These are phyloP conservation scores for Colletotrichum cereale DNA, from an alignment of 2,329 filamentous ascomycete species.

Conservation along the genomic window DNA sequence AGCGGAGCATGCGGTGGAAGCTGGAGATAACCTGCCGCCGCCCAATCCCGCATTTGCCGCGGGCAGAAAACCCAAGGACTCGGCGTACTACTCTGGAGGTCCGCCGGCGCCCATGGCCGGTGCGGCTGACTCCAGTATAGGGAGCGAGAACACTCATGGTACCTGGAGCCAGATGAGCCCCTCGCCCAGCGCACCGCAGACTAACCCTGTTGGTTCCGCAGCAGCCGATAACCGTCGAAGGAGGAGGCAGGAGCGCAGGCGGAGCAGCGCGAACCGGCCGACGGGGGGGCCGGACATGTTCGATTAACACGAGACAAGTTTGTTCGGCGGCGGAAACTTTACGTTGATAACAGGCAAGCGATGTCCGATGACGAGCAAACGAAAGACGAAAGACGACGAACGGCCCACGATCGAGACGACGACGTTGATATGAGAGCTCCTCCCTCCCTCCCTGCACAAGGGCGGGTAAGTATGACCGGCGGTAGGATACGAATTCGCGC, in stretches of 20 bases:
- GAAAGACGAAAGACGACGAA: neutral
- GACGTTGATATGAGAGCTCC: slow-evolving; percentile 26
- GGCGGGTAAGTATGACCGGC: slow-evolving; percentile 24
- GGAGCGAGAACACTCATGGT: slow-evolving; percentile 60
- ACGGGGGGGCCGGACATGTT: slow-evolving; percentile 54
- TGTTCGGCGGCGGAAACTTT: slow-evolving; percentile 8
- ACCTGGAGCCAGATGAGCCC: slow-evolving; percentile 68
- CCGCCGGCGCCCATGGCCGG: slow-evolving; percentile 56
- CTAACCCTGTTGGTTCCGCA: slow-evolving; percentile 51
- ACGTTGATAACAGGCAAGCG: neutral
- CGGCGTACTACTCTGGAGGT: slow-evolving; percentile 70
- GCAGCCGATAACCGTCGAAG: slow-evolving; percentile 65
- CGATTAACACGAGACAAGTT: slow-evolving; percentile 45
- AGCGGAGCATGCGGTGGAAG: slow-evolving; percentile 60
- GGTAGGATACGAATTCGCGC: slow-evolving; percentile 16
- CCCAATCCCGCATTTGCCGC: slow-evolving; percentile 69
- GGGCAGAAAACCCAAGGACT: slow-evolving; percentile 66
- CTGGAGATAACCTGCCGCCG: slow-evolving; percentile 59
- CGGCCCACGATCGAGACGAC: slow-evolving; percentile 28
- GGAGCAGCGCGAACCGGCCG: slow-evolving; percentile 57
- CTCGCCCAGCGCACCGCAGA: slow-evolving; percentile 56
- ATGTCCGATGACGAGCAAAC: slow-evolving; percentile 20
- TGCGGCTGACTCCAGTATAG: slow-evolving; percentile 61
- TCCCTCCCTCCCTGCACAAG: neutral
- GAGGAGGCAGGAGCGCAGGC: slow-evolving; percentile 64